Evolutionary conservation across 768 basidiomycete genomes (phyloP), one percentile per base, ranked within the genome.

Genomic region (Leccinellum albellum): DNA sequence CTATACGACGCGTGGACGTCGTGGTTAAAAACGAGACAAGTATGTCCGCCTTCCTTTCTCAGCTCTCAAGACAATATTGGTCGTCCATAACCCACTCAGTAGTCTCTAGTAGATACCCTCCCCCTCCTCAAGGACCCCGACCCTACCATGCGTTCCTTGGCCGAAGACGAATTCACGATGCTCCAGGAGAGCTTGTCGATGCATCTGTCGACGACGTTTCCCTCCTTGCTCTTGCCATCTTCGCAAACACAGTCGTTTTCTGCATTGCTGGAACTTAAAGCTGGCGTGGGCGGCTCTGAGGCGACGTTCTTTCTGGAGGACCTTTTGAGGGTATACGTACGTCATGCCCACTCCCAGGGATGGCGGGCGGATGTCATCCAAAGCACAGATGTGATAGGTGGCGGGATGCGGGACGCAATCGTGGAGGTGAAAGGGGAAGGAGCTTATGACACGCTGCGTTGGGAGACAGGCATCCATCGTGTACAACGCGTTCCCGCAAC

Each of bases 401-500:
- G 85, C n/a, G 89, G 91, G 1, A 74, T 85, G 48, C 88, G 86
- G 62, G 90, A 93, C 56, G 91, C 87, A 6, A 82, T 89, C 20
- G 71, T 94, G 9, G 92, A 95, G 66, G 75, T 95, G 13, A 86
- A 86, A 58, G 91, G 92, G 0, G 73, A 80, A 2, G 87, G 89
- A 0, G 86, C 84, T 10, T 98, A 90, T 63, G 94, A 94, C 57
- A 72, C 76, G 1, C 70, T 98, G 53, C 76, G 86, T 35, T 94
- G 88, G 86, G 97, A 99, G 72, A 94, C 89, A 57, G 97, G 97
- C 3, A 94, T 99, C 0, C 97, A 98, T 74, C 80, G 97, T 3
- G 94, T 99, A 0, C 96, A 98, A 74, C 74, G 97, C 42, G 91
- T 98, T 1, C 97, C 97, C 1, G 85, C 85, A 9, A 98, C 94